A percentile compares a stretch with the other conserved stretches of the same genome.
phyloP scores from a whole-genome alignment of 352 stramenopile genomes.

The Phytophthora pistaciae region DNA sequence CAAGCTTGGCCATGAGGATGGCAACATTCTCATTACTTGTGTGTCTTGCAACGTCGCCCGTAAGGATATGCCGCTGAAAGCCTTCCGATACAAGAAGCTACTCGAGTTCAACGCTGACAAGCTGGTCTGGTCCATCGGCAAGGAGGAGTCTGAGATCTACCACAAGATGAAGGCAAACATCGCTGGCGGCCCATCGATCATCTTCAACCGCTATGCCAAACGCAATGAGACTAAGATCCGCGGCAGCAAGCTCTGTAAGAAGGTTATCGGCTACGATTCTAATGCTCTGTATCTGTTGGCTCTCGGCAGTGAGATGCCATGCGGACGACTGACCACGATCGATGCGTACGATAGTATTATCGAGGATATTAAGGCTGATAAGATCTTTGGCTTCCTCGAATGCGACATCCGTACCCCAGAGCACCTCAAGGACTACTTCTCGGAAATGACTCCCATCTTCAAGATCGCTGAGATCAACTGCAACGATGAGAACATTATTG shows the following conservation, averaged over 20 bases:
- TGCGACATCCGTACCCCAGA: constrained; percentile 47
- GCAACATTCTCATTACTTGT: constrained; percentile 26
- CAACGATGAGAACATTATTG: constrained; percentile 2
- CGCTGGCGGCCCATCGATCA: not conserved
- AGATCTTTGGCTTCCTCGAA: constrained; percentile 46
- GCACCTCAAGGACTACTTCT: constrained; percentile 39
- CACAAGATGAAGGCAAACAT: not conserved
- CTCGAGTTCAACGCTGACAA: constrained; percentile 23
- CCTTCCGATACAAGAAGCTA: constrained; percentile 28
- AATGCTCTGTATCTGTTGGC: not conserved
- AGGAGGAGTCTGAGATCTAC: constrained; percentile 2
- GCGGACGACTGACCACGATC: constrained; percentile 13
- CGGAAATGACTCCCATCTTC: constrained; percentile 44
- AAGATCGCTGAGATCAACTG: not conserved
- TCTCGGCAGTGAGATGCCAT: constrained; percentile 42
- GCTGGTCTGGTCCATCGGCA: not conserved
- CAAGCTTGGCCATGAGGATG: constrained; percentile 12
- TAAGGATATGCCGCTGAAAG: constrained; percentile 37
- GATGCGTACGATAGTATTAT: not conserved
- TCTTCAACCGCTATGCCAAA: constrained; percentile 26
- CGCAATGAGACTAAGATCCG: constrained; percentile 12
- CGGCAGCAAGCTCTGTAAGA: no score
- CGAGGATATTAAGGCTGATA: constrained; percentile 36
- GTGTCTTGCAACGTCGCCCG: constrained; percentile 33
- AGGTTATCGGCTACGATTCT: no score